Evolutionary conservation across 345 rosid genomes (phyloP).

Genomic region (Aquilaria malaccensis): DNA sequence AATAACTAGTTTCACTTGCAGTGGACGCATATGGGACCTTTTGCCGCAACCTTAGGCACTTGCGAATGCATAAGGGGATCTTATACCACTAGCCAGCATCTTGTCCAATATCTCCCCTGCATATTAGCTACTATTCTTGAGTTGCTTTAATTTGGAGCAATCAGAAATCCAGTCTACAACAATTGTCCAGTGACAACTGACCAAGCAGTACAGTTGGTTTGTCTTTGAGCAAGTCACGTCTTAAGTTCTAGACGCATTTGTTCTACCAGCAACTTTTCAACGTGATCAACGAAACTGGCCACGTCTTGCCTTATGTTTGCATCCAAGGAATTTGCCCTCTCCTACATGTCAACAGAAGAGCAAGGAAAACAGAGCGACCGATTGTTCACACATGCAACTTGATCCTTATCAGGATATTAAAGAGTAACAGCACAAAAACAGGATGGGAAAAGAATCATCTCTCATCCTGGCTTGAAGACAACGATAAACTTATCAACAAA

Average conservation of each 20-base stretch:
- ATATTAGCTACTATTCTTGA: too few relatives aligned
- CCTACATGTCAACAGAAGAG: conserved; percentile 21
- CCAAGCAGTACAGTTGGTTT: too few relatives aligned
- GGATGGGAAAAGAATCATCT: neutral
- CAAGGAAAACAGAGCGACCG: neutral
- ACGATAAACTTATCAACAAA: too few relatives aligned
- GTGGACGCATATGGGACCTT: too few relatives aligned
- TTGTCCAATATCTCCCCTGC: too few relatives aligned
- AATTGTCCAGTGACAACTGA: too few relatives aligned
- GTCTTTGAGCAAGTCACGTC: neutral
- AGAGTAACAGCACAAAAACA: neutral
- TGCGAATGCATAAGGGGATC: too few relatives aligned
- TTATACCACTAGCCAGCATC: too few relatives aligned
- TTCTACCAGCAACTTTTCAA: conserved; percentile 35
- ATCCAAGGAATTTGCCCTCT: conserved; percentile 39
- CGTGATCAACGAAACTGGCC: conserved; percentile 35
- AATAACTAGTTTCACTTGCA: too few relatives aligned
- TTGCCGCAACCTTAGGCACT: too few relatives aligned
- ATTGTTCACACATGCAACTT: neutral
- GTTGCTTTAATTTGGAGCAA: too few relatives aligned
- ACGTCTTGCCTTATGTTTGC: conserved; percentile 25
- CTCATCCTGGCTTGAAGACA: neutral
- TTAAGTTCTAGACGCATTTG: conserved; percentile 27
- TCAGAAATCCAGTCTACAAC: too few relatives aligned
- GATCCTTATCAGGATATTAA: neutral